Conservation (phyloP, 768 basidiomycete genomes). For the Daedaleopsis nitida region DNA sequence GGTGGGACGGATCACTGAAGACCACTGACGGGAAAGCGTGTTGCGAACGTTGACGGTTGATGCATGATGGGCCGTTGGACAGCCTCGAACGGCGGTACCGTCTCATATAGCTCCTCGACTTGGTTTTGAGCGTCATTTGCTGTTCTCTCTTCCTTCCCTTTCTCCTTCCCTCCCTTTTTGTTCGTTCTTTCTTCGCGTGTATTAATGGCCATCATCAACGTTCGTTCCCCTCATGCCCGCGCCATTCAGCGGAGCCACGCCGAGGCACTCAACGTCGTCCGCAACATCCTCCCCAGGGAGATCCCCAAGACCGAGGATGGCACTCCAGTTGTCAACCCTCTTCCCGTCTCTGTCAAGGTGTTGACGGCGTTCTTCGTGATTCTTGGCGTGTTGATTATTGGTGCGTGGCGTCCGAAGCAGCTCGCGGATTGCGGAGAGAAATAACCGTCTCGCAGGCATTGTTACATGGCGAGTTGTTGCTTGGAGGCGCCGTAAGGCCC, state of each 20-base stretch:
- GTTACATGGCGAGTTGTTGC: slow-evolving; percentile 23
- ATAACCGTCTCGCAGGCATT: slow-evolving; percentile 12
- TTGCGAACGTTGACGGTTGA: too few species aligned
- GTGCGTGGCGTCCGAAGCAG: slow-evolving; percentile 5
- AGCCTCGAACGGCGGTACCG: slow-evolving; percentile 7
- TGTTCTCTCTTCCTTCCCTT: slow-evolving; percentile 1
- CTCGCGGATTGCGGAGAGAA: not conserved
- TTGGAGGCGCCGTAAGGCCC: slow-evolving; percentile 19
- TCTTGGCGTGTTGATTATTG: slow-evolving; percentile 20
- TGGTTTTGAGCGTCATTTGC: slow-evolving; percentile 7
- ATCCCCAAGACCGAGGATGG: slow-evolving; percentile 6
- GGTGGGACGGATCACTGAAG: too few species aligned
- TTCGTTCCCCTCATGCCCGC: slow-evolving; percentile 4
- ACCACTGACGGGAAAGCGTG: not conserved
- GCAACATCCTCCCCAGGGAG: not conserved
- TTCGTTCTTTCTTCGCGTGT: slow-evolving; percentile 14
- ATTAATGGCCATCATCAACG: slow-evolving; percentile 18
- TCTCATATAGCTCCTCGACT: slow-evolving; percentile 12
- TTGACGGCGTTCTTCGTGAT: slow-evolving; percentile 21
- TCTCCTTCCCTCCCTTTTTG: slow-evolving; percentile 1
- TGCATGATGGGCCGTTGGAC: slow-evolving; percentile 20
- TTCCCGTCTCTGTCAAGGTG: slow-evolving; percentile 17
- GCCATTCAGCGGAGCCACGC: slow-evolving; percentile 2
- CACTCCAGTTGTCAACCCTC: slow-evolving; percentile 8
- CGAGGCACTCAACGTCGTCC: slow-evolving; percentile 5